These are phyloP conservation scores for Gonium pectorale DNA, from an alignment of 139 green algal genomes.

Conservation along the genomic window DNA sequence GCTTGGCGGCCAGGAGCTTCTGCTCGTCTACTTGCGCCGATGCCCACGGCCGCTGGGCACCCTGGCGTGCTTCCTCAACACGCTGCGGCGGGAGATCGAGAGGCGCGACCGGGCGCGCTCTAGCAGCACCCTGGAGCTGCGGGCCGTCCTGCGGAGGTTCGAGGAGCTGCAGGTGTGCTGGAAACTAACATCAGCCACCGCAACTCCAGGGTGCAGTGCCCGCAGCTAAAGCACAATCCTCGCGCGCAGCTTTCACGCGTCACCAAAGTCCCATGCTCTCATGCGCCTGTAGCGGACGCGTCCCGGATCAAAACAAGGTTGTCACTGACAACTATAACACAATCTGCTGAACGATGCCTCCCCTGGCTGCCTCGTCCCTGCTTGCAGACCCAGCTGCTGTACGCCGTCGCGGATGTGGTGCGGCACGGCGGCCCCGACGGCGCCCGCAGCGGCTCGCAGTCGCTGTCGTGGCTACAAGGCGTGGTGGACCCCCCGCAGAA, in stretches of 20 bases:
- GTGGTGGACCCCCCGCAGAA: constrained; percentile 10
- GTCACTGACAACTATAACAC: too few relatives aligned
- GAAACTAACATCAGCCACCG: too few relatives aligned
- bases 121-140: neutral
- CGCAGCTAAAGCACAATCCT: too few relatives aligned
- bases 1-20: neutral
- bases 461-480: neutral
- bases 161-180: constrained; percentile 18
- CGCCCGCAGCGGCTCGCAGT: neutral
- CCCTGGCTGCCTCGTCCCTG: too few relatives aligned
- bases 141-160: neutral
- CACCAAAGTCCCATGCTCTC: too few relatives aligned
- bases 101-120: neutral
- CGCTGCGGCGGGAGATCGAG: constrained; percentile 6
- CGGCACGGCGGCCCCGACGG: neutral
- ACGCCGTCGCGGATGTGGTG: too few relatives aligned
- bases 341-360: too few relatives aligned
- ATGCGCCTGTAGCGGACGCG: too few relatives aligned
- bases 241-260: too few relatives aligned
- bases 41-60: constrained; percentile 1
- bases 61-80: neutral
- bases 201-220: too few relatives aligned
- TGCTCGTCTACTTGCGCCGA: neutral
- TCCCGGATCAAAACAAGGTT: too few relatives aligned
- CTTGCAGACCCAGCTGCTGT: too few relatives aligned